These are phyloP conservation scores for Diaporthe citri DNA, from an alignment of 2,329 filamentous ascomycete genomes.

Conservation along the genomic window DNA sequence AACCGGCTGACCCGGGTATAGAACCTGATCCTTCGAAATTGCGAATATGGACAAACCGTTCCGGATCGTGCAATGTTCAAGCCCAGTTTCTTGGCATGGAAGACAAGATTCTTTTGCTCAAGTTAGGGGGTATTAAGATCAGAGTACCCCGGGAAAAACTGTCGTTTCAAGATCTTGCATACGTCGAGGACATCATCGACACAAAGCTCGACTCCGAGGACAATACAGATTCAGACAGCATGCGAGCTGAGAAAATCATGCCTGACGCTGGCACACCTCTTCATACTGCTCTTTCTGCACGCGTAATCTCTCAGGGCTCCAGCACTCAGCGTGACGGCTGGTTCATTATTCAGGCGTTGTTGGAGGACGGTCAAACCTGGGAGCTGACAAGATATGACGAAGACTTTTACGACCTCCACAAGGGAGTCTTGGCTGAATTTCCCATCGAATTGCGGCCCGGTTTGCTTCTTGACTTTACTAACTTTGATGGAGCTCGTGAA, in stretches of 20 bases:
- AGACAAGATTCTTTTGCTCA: neutral
- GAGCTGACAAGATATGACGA: slow-evolving; percentile 95
- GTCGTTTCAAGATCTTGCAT: neutral
- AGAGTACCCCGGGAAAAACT: neutral
- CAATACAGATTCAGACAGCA: neutral
- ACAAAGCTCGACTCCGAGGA: neutral
- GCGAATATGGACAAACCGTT: neutral
- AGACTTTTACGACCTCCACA: slow-evolving; percentile 99
- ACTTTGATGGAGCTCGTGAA: slow-evolving; percentile 95
- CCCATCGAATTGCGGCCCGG: slow-evolving; percentile 92
- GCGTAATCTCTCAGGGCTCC: slow-evolving; percentile 92
- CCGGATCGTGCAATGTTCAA: neutral
- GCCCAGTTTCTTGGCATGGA: neutral
- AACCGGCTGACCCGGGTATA: neutral
- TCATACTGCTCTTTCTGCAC: slow-evolving; percentile 82
- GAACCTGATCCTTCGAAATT: neutral
- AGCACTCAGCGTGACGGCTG: slow-evolving; percentile 94
- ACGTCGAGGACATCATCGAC: neutral
- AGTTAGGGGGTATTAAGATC: neutral
- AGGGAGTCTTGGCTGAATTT: slow-evolving; percentile 91
- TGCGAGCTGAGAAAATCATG: neutral
- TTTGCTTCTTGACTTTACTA: slow-evolving; percentile 97
- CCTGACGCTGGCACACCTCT: slow-evolving; percentile 65
- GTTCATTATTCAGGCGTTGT: slow-evolving; percentile 92
- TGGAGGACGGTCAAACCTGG: slow-evolving; percentile 93